phyloP scores from a whole-genome alignment of 2,329 filamentous ascomycete species.

The Colletotrichum theobromicola region DNA sequence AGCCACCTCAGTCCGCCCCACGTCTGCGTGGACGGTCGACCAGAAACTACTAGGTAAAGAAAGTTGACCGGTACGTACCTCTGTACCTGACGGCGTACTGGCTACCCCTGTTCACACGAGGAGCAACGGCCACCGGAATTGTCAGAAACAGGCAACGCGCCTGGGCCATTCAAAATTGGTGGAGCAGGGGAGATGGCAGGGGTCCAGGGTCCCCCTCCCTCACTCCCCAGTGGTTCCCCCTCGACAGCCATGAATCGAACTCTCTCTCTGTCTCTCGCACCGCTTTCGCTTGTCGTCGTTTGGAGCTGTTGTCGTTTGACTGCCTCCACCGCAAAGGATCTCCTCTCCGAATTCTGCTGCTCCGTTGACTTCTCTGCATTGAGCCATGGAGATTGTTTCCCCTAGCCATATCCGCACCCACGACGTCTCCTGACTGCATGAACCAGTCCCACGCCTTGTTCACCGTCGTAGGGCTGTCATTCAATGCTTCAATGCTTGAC shows the following conservation, averaged over 20 bases:
- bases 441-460: background rate
- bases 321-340: background rate
- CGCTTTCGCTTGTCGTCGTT: background rate
- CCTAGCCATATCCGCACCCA: background rate
- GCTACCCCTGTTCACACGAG: conserved; percentile 8
- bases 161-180: conserved; percentile 15
- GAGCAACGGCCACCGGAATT: conserved; percentile 17
- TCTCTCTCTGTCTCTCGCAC: background rate
- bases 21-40: background rate
- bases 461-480: background rate
- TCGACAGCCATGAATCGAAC: conserved; percentile 6
- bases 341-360: background rate
- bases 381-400: background rate
- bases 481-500: background rate
- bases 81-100: conserved; percentile 3
- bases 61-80: conserved; percentile 1
- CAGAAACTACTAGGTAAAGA: background rate
- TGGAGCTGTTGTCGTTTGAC: background rate
- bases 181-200: conserved; percentile 2
- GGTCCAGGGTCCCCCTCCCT: background rate
- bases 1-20: background rate
- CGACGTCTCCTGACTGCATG: background rate
- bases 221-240: background rate
- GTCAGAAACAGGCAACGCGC: conserved; percentile 15
- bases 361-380: background rate